Evolutionary conservation across 108 stramenopile genomes (phyloP).

Genomic region (Cylindrotheca fusiformis): DNA sequence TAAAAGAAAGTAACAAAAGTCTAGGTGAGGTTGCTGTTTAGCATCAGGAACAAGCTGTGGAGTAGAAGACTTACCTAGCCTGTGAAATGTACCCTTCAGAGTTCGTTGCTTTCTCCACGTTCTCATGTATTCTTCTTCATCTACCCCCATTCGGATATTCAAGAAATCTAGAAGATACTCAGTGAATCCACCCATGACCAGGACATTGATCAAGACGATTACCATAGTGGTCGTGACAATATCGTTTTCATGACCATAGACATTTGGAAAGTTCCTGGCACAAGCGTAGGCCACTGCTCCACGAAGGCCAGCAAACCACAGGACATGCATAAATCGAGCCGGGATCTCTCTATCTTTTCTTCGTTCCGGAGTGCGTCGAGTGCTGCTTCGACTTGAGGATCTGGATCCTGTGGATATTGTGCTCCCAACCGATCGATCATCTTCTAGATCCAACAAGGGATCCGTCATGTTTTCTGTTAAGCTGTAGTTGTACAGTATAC

Average conservation of each 20-base stretch:
- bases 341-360: constrained; percentile 40
- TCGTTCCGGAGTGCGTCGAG: constrained; percentile 16
- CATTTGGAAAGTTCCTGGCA: constrained; percentile 54
- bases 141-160: constrained; percentile 43
- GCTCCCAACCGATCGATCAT: constrained; percentile 8
- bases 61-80: constrained; percentile 32
- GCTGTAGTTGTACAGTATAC: constrained; percentile 29
- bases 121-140: constrained; percentile 57
- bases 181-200: constrained; percentile 52
- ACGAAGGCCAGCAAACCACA: constrained; percentile 76
- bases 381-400: neutral
- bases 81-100: constrained; percentile 31
- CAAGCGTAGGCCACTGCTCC: constrained; percentile 80
- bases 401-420: neutral
- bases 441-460: neutral
- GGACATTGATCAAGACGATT: constrained; percentile 53
- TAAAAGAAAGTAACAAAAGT: neutral
- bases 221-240: constrained; percentile 54
- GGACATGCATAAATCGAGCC: constrained; percentile 50
- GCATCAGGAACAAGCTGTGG: neutral
- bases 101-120: constrained; percentile 25
- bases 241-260: constrained; percentile 39
- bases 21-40: too few relatives aligned
- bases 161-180: constrained; percentile 36
- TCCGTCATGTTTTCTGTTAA: constrained; percentile 10